Base-by-base conservation (phyloP, 371 early-diverging fungal species). In the Furculomyces boomerangus region DNA sequence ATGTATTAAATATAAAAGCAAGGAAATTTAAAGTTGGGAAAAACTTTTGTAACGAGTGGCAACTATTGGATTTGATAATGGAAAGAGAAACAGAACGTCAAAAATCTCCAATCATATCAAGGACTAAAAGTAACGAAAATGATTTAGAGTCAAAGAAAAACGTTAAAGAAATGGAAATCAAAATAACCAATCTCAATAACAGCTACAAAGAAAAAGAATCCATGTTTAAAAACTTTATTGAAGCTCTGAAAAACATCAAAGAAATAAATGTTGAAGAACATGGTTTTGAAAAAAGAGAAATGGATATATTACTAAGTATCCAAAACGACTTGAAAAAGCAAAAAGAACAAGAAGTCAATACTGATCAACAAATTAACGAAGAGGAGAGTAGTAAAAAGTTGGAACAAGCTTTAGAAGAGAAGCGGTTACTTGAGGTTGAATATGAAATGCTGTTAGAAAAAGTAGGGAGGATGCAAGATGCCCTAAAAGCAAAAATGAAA, bases 401-500 rank as follows among this genome's bases (percentile, higher is more conserved):
- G 2, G 22, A 25, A 1, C 53, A 68, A 18, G 60, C 28, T 24
- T 43, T 56, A 1, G 58, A 45, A 28, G 64, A 66, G 29, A 62
- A 61, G 31, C 65, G 57, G 20, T 61, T 59, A 29, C 70, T 69
- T 1, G 48, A 52, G 16, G 49, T 55, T 41, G 71, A 70, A 51
- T 70, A 70, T 30, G 67, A 70, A 47, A 47, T 53, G 57, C 47
- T 70, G 39, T 53, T 70, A 10, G 67, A 58, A 41, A 70, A 70
- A 28, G 59, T 70, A 7, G 67, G 66, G 14, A 63, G 58, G 20
- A 70, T 70, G 70, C 63, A 70, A 32, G 66, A 70, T 30, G 66
- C 63, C 8, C 61, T 70, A 1, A 61, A 60, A 52, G 67, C 71
- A 26, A 70, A 70, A 56, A 63, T 70, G 64, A 67, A 63, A 30